Evolutionary conservation across 768 basidiomycete species (phyloP).

Genomic region (Tricholoma terreum): DNA sequence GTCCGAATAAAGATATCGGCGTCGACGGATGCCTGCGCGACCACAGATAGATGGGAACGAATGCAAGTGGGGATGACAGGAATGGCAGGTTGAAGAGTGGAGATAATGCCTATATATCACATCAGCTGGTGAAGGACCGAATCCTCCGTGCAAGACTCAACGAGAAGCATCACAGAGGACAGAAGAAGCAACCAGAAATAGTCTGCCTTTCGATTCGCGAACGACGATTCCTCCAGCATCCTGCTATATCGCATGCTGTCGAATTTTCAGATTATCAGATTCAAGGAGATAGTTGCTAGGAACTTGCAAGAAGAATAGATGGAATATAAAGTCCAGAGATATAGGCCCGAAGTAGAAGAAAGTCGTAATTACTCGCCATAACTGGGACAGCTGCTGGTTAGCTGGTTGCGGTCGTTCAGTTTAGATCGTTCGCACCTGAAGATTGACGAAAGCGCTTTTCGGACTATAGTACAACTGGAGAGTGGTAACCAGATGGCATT

Average conservation of each 20-base stretch:
- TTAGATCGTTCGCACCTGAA: conserved; percentile 51
- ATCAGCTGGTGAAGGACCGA: conserved; percentile 2
- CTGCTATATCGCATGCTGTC: conserved; percentile 93
- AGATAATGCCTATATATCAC: conserved; percentile 57
- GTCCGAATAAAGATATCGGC: conserved; percentile 93
- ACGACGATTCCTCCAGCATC: conserved; percentile 96
- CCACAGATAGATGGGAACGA: conserved; percentile 97
- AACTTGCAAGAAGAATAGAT: conserved; percentile 97
- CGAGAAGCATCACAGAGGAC: conserved; percentile 83
- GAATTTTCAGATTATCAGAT: background rate
- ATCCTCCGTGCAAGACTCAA: conserved; percentile 34
- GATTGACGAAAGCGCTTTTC: conserved; percentile 77
- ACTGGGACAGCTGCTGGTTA: conserved; percentile 39
- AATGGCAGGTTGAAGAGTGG: conserved; percentile 91
- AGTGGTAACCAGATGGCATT: conserved; percentile 89
- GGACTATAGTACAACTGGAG: conserved; percentile 92
- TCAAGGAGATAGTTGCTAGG: background rate
- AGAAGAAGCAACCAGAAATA: conserved; percentile 93
- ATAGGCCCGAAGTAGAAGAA: conserved; percentile 97
- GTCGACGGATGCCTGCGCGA: conserved; percentile 91
- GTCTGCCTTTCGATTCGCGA: conserved; percentile 86
- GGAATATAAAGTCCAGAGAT: conserved; percentile 92
- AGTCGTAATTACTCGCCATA: conserved; percentile 85
- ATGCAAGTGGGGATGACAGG: conserved; percentile 88
- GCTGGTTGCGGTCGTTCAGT: background rate